These are phyloP conservation scores for Cryomyces minteri DNA, from an alignment of 495 filamentous ascomycete genomes.

Conservation along the genomic window DNA sequence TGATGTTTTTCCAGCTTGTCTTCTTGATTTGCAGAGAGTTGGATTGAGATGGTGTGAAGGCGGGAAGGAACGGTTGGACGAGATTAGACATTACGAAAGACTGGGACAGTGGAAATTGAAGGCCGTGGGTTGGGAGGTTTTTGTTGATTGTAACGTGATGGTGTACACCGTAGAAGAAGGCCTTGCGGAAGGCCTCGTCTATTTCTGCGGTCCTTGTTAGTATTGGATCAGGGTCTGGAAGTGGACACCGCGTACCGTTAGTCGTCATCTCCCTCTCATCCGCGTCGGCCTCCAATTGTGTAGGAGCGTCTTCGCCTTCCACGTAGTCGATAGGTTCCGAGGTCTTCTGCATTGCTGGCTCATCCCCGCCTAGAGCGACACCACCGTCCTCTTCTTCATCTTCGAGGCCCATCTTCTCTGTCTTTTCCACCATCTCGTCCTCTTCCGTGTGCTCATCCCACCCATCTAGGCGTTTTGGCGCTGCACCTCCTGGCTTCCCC, in stretches of 20 bases:
- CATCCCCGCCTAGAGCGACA: constrained; percentile 17
- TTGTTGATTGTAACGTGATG: constrained; percentile 32
- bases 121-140: constrained; percentile 28
- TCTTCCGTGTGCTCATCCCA: constrained; percentile 15
- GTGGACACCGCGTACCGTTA: constrained; percentile 25
- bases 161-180: constrained; percentile 45
- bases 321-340: neutral
- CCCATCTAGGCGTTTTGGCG: constrained; percentile 18
- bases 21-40: constrained; percentile 53
- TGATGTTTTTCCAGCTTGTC: constrained; percentile 55
- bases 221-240: neutral
- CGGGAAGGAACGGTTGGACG: constrained; percentile 49
- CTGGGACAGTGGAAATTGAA: constrained; percentile 44
- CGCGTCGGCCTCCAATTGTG: neutral
- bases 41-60: constrained; percentile 32
- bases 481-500: constrained; percentile 28
- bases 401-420: constrained; percentile 13
- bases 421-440: constrained; percentile 8
- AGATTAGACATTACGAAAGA: constrained; percentile 47
- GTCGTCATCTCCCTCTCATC: constrained; percentile 28
- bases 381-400: constrained; percentile 25
- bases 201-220: constrained; percentile 30
- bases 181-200: constrained; percentile 48
- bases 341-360: constrained; percentile 1
- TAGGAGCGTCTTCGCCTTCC: constrained; percentile 8